Conservation (phyloP, 495 filamentous ascomycete species). For the Melanomma pulvis-pyrius region DNA sequence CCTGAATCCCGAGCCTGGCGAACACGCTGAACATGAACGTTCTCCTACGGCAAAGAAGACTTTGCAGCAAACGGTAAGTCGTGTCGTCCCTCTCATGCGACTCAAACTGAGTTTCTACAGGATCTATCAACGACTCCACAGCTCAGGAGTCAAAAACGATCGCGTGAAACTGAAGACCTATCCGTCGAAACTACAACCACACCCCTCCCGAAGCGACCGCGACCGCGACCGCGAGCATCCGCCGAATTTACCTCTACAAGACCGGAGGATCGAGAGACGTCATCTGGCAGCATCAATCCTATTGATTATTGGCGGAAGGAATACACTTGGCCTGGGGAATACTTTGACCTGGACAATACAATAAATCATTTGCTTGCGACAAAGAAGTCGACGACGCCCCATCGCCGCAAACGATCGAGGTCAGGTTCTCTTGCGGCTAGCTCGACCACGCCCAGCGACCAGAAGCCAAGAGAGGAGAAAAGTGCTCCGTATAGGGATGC, state of each 20-base stretch:
- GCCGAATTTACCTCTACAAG: slow-evolving; percentile 5
- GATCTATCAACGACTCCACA: slow-evolving; percentile 11
- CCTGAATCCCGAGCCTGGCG: slow-evolving; percentile 1
- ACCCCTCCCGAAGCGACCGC: slow-evolving; percentile 22
- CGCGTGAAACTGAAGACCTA: slow-evolving; percentile 18
- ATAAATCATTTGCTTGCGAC: slow-evolving; percentile 32
- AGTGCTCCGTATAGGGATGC: slow-evolving; percentile 47
- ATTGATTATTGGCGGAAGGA: slow-evolving; percentile 12
- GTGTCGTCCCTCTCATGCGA: slow-evolving; percentile 9
- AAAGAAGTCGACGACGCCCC: slow-evolving; percentile 45
- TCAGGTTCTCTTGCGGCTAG: slow-evolving; percentile 39
- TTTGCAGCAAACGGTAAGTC: slow-evolving; percentile 17
- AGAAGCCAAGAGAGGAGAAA: slow-evolving; percentile 47
- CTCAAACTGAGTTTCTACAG: slow-evolving; percentile 20
- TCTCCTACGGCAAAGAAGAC: slow-evolving; percentile 9
- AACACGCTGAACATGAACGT: slow-evolving; percentile 1
- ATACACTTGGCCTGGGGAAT: slow-evolving; percentile 9
- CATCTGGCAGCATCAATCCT: slow-evolving; percentile 4
- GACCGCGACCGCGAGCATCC: slow-evolving; percentile 22
- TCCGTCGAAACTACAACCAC: neutral
- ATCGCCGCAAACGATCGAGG: slow-evolving; percentile 45
- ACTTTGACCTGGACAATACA: neutral
- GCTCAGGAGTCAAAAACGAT: slow-evolving; percentile 20
- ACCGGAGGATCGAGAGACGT: slow-evolving; percentile 1
- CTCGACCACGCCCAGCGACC: slow-evolving; percentile 47